Conservation (phyloP, 768 basidiomycete species). For the Tulasnella calospora region DNA sequence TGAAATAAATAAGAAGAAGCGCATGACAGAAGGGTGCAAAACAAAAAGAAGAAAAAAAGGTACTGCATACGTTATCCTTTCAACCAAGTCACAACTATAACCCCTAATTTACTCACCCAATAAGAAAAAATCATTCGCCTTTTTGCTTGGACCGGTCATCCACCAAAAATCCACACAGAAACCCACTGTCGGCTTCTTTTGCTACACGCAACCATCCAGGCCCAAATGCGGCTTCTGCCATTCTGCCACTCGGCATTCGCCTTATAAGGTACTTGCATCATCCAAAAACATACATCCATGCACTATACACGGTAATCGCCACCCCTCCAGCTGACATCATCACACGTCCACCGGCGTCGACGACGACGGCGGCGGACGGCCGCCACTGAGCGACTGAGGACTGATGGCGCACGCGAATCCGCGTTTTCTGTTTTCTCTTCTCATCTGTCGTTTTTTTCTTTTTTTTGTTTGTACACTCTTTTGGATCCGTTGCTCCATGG, state of each 20-base stretch:
- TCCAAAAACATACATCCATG: not conserved
- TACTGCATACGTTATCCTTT: not conserved
- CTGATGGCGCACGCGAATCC: not conserved
- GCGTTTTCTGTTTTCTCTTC: no score
- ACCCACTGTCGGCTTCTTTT: not conserved
- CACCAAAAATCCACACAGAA: not conserved
- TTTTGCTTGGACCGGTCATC: not conserved
- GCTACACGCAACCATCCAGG: not conserved
- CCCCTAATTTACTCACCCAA: slow-evolving; percentile 1
- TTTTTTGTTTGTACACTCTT: not conserved
- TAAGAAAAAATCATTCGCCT: not conserved
- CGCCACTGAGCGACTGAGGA: not conserved
- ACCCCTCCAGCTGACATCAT: not conserved
- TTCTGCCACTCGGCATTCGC: not conserved
- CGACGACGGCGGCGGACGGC: not conserved
- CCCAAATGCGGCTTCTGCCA: not conserved
- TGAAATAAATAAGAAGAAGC: not conserved
- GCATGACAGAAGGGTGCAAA: not conserved
- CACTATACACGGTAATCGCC: not conserved
- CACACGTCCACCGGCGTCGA: not conserved
- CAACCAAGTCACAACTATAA: not conserved
- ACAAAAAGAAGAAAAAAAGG: not conserved
- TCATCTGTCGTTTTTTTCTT: not conserved
- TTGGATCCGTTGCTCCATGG: not conserved
- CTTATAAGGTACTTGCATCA: not conserved